Percentiles rank a stretch among this genome's conserved stretches.
phyloP scores from a whole-genome alignment of 2,329 filamentous ascomycete species.

The Microdochium nivale region DNA sequence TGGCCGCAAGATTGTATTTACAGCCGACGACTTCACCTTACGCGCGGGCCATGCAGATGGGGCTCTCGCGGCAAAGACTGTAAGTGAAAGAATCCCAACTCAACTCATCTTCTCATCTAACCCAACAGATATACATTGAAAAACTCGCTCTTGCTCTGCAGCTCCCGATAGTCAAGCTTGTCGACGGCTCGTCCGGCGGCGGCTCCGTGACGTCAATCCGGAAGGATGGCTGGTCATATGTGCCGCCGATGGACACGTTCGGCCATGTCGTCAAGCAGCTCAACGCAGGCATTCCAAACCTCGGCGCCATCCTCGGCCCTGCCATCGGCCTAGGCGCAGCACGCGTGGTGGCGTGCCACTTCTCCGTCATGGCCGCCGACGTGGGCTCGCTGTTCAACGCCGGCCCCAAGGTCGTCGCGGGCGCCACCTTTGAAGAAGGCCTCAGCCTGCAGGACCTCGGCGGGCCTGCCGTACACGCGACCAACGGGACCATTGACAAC shows the following conservation, averaged over 20 bases:
- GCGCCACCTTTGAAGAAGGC: constrained; percentile 56
- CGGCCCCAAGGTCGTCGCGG: constrained; percentile 52
- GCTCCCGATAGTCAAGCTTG: constrained; percentile 53
- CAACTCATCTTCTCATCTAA: background rate
- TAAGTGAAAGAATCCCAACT: background rate
- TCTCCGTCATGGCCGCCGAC: constrained; percentile 57
- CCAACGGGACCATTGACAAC: constrained; percentile 60
- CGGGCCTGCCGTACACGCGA: constrained; percentile 52
- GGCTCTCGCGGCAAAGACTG: constrained; percentile 44
- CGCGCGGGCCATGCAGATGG: constrained; percentile 58
- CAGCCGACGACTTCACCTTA: constrained; percentile 56
- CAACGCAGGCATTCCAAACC: constrained; percentile 55
- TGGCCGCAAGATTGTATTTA: constrained; percentile 48
- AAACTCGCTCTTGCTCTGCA: constrained; percentile 48
- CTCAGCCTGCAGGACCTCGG: constrained; percentile 50
- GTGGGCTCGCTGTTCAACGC: constrained; percentile 56
- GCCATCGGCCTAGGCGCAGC: constrained; percentile 57
- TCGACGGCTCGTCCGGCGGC: constrained; percentile 55
- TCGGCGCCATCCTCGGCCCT: constrained; percentile 54
- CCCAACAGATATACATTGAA: constrained; percentile 41
- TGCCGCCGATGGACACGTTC: constrained; percentile 48
- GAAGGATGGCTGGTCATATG: constrained; percentile 46
- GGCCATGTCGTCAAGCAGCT: constrained; percentile 45
- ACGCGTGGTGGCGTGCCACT: constrained; percentile 52
- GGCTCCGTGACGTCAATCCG: constrained; percentile 53